Conservation (phyloP, 768 basidiomycete species). For the Kwoniella newhampshirensis region DNA sequence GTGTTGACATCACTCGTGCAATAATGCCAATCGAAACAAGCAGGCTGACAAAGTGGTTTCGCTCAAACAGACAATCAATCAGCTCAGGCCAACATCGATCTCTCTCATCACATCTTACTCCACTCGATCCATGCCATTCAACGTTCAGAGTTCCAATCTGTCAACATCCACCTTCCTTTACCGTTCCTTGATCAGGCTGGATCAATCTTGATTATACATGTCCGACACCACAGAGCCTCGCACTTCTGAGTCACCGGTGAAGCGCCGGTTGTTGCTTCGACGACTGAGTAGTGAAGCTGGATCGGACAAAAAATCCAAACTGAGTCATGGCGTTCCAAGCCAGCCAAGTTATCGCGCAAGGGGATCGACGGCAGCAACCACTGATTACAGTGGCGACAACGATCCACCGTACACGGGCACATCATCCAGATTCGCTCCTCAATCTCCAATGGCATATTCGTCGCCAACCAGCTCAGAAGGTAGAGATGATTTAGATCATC, state of each 20-base stretch:
- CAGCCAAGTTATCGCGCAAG: background rate
- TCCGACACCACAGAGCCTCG: background rate
- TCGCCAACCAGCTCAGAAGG: conserved; percentile 9
- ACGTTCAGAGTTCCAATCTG: no score
- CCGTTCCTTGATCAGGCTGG: background rate
- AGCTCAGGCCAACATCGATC: no score
- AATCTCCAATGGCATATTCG: conserved; percentile 13
- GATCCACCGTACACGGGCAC: conserved; percentile 16
- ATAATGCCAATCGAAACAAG: no score
- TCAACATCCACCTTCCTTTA: background rate
- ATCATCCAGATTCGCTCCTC: conserved; percentile 18
- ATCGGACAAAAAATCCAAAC: conserved; percentile 10
- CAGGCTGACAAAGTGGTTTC: no score
- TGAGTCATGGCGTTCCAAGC: background rate
- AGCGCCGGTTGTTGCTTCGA: conserved; percentile 17
- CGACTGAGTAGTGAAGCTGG: conserved; percentile 2
- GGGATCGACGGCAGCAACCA: background rate
- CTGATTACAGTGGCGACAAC: conserved; percentile 4
- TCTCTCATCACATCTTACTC: no score
- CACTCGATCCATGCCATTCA: no score
- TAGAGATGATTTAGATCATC: background rate
- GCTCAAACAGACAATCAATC: no score
- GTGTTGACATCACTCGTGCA: no score
- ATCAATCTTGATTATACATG: background rate
- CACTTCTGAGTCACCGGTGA: conserved; percentile 9